phyloP scores from a whole-genome alignment of 1,139 yeast species.

The Geotrichum klebahnii region DNA sequence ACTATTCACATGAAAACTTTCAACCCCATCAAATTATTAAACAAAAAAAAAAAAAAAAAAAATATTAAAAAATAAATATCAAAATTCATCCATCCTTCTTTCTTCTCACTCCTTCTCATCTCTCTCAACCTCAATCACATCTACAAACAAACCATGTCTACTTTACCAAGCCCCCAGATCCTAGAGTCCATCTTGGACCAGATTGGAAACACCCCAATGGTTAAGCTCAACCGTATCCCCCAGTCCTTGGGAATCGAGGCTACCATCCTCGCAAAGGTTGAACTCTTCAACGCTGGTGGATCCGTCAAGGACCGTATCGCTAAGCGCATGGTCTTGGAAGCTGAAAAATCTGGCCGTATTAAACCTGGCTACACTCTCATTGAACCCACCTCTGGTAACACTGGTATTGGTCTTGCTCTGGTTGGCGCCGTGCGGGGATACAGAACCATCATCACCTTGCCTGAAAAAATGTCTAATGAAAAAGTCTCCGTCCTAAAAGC shows the following conservation, averaged over 20 bases:
- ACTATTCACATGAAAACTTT: not conserved
- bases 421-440: conserved; percentile 86
- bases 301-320: conserved; percentile 64
- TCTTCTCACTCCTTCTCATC: not conserved
- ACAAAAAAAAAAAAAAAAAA: too few species aligned
- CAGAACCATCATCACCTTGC: conserved; percentile 81
- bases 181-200: conserved; percentile 48
- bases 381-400: conserved; percentile 79
- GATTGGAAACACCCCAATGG: conserved; percentile 81
- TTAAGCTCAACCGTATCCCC: conserved; percentile 70
- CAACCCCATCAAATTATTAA: too few species aligned
- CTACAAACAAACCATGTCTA: not conserved
- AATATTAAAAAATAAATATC: too few species aligned
- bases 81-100: too few species aligned
- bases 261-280: conserved; percentile 50
- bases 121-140: not conserved
- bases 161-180: conserved; percentile 22
- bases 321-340: conserved; percentile 70
- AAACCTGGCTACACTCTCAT: conserved; percentile 83
- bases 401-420: conserved; percentile 81
- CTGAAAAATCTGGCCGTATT: conserved; percentile 72
- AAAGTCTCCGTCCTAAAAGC: conserved; percentile 86
- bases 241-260: conserved; percentile 73
- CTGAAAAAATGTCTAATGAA: conserved; percentile 91
- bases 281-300: conserved; percentile 66